Evolutionary conservation across 805 yeast species (phyloP).

Genomic region (Ogataea nonfermentans): DNA sequence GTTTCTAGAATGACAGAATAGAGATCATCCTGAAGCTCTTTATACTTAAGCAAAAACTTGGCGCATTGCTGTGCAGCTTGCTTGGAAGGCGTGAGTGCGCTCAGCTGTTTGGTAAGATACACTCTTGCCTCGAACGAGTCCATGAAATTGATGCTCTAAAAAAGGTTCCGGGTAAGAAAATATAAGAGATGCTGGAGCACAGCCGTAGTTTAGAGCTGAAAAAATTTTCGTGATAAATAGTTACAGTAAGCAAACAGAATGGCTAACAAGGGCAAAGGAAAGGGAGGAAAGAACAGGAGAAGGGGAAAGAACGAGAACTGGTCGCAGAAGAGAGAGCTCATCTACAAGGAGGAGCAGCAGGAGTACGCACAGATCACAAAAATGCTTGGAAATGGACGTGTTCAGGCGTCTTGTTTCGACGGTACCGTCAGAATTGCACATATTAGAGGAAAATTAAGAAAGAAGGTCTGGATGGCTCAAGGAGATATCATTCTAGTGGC

Average conservation of each 20-base stretch:
- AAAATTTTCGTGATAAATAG: constrained; percentile 9
- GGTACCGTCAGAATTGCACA: constrained; percentile 94
- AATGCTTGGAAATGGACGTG: constrained; percentile 98
- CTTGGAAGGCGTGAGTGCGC: constrained; percentile 62
- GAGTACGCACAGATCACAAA: constrained; percentile 98
- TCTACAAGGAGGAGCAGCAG: constrained; percentile 92
- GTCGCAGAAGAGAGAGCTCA: constrained; percentile 91
- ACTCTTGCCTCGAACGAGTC: constrained; percentile 87
- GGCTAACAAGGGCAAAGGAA: constrained; percentile 41
- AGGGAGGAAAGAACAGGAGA: constrained; percentile 92
- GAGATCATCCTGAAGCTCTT: constrained; percentile 64
- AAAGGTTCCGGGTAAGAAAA: constrained; percentile 12
- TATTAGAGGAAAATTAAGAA: constrained; percentile 97
- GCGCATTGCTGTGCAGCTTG: constrained; percentile 51
- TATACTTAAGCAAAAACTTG: constrained; percentile 53
- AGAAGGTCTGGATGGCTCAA: constrained; percentile 99
- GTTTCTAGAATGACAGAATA: constrained; percentile 66
- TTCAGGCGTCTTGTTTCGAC: constrained; percentile 93
- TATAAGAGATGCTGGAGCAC: constrained; percentile 2
- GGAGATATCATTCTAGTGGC: constrained; percentile 97
- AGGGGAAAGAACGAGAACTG: constrained; percentile 96
- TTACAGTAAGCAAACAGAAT: constrained; percentile 44
- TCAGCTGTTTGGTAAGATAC: constrained; percentile 66
- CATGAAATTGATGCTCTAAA: constrained; percentile 40
- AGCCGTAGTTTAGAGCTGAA: constrained; percentile 6